Evolutionary conservation across 192 early-diverging fungal genomes (phyloP).

Genomic region (Lobulomyces angularis): DNA sequence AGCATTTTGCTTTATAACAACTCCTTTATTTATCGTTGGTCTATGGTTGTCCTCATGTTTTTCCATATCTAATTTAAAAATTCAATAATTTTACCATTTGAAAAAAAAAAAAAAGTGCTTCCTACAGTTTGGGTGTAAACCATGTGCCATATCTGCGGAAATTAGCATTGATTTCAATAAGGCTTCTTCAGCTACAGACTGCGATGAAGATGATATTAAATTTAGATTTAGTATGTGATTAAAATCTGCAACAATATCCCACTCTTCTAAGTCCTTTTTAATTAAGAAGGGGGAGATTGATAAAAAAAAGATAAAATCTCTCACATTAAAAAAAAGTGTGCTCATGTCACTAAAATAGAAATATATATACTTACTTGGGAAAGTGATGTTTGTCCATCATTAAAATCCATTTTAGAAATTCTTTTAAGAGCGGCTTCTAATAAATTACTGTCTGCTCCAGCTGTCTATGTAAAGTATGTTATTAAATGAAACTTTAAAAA

Average conservation of each 20-base stretch:
- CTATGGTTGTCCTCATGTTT: constrained; percentile 76
- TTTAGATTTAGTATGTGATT: too few relatives aligned
- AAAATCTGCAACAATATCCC: too few relatives aligned
- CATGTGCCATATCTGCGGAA: constrained; percentile 86
- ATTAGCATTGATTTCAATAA: constrained; percentile 77
- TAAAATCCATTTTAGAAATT: background rate
- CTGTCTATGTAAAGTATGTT: too few relatives aligned
- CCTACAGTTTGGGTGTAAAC: constrained; percentile 81
- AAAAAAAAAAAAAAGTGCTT: constrained; percentile 11
- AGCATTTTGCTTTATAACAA: constrained; percentile 93
- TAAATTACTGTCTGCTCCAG: constrained; percentile 86
- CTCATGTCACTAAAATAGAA: background rate
- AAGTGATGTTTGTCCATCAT: constrained; percentile 18
- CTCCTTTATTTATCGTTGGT: constrained; percentile 80
- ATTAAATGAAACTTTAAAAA: too few relatives aligned
- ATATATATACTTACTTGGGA: background rate
- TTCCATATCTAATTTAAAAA: too few relatives aligned
- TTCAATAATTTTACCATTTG: too few relatives aligned
- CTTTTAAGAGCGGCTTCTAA: constrained; percentile 49
- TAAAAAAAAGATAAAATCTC: too few relatives aligned
- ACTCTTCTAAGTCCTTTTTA: too few relatives aligned
- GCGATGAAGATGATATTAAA: too few relatives aligned
- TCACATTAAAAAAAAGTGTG: too few relatives aligned
- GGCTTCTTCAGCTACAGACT: constrained; percentile 69
- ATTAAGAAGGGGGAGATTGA: too few relatives aligned